Percentiles rank a stretch among this genome's conserved stretches.
Conservation (phyloP, 208 protist species). For the Trypanosomatidae sp. region DNA sequence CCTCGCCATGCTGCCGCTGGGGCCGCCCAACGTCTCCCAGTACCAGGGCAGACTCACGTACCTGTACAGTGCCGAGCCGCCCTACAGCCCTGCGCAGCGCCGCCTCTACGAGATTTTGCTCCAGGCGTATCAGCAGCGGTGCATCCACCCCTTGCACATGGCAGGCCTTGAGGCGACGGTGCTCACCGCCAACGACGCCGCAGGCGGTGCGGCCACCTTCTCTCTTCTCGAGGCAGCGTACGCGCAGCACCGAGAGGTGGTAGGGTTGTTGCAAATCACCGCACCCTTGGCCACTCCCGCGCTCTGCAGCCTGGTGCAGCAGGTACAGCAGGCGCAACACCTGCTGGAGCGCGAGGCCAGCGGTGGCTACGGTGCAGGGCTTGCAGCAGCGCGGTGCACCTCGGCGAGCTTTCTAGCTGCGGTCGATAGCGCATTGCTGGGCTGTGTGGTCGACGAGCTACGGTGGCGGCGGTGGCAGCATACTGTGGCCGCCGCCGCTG, state of each 20-base stretch:
- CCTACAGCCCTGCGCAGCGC: constrained; percentile 25
- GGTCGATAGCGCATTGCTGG: constrained; percentile 18
- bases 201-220: no score
- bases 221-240: not conserved
- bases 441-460: constrained; percentile 26
- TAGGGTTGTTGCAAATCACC: constrained; percentile 16
- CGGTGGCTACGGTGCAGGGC: no score
- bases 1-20: constrained; percentile 12
- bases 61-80: constrained; percentile 4
- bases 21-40: constrained; percentile 1
- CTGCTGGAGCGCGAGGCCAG: constrained; percentile 16
- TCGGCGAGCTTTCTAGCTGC: constrained; percentile 12
- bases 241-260: constrained; percentile 23
- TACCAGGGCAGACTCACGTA: constrained; percentile 16
- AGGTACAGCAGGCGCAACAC: constrained; percentile 5
- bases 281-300: constrained; percentile 3
- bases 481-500: not conserved
- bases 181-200: no score
- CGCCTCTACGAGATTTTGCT: constrained; percentile 37
- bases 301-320: not conserved
- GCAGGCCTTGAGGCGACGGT: constrained; percentile 22
- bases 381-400: not conserved
- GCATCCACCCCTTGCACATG: constrained; percentile 53
- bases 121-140: constrained; percentile 31
- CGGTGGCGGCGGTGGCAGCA: constrained; percentile 23